Conservation (phyloP, 768 basidiomycete species). For the Trametes cingulata region DNA sequence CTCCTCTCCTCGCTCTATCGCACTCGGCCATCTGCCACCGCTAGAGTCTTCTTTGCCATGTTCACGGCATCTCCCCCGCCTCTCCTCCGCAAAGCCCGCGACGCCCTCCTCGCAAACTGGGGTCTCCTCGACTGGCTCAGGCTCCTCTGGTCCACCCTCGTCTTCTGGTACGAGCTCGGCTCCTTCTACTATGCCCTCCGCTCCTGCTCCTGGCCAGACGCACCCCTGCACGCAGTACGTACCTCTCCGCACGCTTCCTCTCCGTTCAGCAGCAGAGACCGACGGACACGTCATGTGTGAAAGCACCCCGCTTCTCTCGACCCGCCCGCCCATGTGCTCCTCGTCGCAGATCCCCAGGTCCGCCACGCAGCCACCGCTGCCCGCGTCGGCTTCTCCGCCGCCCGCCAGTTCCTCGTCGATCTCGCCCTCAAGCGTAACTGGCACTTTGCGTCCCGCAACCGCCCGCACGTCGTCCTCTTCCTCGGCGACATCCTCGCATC, state of each 20-base stretch:
- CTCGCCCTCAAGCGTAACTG: slow-evolving; percentile 82
- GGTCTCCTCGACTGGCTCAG: slow-evolving; percentile 21
- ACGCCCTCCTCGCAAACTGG: slow-evolving; percentile 11
- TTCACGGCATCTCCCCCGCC: slow-evolving; percentile 9
- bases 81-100: slow-evolving; percentile 6
- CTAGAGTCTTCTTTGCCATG: slow-evolving; percentile 10
- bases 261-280: not conserved
- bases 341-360: slow-evolving; percentile 87
- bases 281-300: not conserved
- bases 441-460: slow-evolving; percentile 56
- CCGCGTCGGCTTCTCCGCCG: not conserved
- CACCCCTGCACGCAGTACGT: slow-evolving; percentile 18
- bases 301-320: not conserved
- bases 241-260: not conserved
- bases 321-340: slow-evolving; percentile 53
- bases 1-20: not conserved
- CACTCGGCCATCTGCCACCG: not conserved
- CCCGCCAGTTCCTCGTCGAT: slow-evolving; percentile 53
- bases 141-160: slow-evolving; percentile 56
- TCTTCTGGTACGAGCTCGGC: slow-evolving; percentile 71
- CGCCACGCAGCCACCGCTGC: slow-evolving; percentile 33
- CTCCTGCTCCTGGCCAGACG: slow-evolving; percentile 61
- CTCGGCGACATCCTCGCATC: slow-evolving; percentile 91
- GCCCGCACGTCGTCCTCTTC: slow-evolving; percentile 78
- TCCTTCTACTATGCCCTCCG: slow-evolving; percentile 49